Percentiles rank a stretch among this genome's conserved stretches.
These are phyloP conservation scores for Claviceps citrina DNA, from an alignment of 2,329 filamentous ascomycete species.

Conservation along the genomic window DNA sequence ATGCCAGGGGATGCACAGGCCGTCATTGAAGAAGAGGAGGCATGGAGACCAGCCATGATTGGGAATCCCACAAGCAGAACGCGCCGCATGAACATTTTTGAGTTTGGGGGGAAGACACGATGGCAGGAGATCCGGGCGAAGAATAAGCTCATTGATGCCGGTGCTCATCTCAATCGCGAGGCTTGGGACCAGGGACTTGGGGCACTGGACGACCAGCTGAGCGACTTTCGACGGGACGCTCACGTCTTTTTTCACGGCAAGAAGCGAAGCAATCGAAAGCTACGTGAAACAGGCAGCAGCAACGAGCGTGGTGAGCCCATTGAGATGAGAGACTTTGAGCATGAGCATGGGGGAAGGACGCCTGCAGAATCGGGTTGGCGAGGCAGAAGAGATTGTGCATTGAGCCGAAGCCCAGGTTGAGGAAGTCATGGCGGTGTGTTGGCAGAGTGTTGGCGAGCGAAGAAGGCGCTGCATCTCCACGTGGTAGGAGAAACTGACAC, in stretches of 20 bases:
- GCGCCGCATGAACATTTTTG: constrained; percentile 55
- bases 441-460: background rate
- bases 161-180: constrained; percentile 21
- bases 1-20: constrained; percentile 24
- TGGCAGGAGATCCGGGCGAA: constrained; percentile 57
- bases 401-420: constrained; percentile 23
- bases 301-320: constrained; percentile 16
- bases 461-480: background rate
- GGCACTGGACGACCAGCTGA: constrained; percentile 23
- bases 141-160: constrained; percentile 39
- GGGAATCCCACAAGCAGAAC: constrained; percentile 55
- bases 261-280: constrained; percentile 11
- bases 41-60: constrained; percentile 56
- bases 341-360: background rate
- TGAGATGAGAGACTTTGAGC: constrained; percentile 15
- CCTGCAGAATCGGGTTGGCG: constrained; percentile 8
- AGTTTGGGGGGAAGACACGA: constrained; percentile 50
- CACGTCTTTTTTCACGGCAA: constrained; percentile 17
- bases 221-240: constrained; percentile 19
- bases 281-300: constrained; percentile 16
- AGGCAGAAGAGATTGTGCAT: constrained; percentile 21
- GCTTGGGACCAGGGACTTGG: constrained; percentile 21
- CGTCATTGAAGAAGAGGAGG: constrained; percentile 34
- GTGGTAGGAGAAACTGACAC: too few relatives aligned
- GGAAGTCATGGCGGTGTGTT: constrained; percentile 11